Evolutionary conservation across 192 early-diverging fungal species (phyloP), one percentile per base, ranked within the genome.

Genomic region (Coemansia sp.): DNA sequence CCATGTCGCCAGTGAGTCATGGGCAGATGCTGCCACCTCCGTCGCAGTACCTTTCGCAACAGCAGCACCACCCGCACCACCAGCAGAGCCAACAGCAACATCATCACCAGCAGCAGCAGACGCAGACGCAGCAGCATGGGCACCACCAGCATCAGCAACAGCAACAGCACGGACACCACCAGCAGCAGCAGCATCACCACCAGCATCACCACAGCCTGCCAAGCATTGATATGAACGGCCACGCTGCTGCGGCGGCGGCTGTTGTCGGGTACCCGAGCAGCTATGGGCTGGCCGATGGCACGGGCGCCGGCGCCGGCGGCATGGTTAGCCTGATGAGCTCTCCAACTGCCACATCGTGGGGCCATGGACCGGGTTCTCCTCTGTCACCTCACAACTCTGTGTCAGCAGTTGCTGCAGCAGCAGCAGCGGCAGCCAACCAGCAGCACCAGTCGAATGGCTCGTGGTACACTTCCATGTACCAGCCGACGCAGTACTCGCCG

Each of bases 161-260:
- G 60, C 46, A 59, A 19, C 65, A 67, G 41, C 22, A 42, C 17
- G 59, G 62, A n/a, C 64, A 73, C 9, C 37, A 50, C 3, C 14
- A 41, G 17, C 68, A 70, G 11, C 68, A 63, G 48, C 41, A 63
- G 58, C 69, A 66, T 33, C 60, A 61, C 12, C 60, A 61, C 40
- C 65, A 63, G 33, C 71, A 66, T 34, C 75, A 72, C 59, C 75
- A 78, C 62, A 67, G 60, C 29, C 63, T 79, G 63, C 76, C 76
- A 3, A 68, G 70, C 69, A 79, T 79, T 46, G 76, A 79, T 60
- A 72, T 79, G 60, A 73, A 73, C 63, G 66, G 76, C 7, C 76
- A 72, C 19, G 62, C 63, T 8, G 76, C 70, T 1, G 75, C 69
- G 1, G 70, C 55, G 9, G 66, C 66, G 10, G 65, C 65, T 1